phyloP scores from a whole-genome alignment of 2,329 filamentous ascomycete genomes.

The Macrophomina pseudophaseolina region DNA sequence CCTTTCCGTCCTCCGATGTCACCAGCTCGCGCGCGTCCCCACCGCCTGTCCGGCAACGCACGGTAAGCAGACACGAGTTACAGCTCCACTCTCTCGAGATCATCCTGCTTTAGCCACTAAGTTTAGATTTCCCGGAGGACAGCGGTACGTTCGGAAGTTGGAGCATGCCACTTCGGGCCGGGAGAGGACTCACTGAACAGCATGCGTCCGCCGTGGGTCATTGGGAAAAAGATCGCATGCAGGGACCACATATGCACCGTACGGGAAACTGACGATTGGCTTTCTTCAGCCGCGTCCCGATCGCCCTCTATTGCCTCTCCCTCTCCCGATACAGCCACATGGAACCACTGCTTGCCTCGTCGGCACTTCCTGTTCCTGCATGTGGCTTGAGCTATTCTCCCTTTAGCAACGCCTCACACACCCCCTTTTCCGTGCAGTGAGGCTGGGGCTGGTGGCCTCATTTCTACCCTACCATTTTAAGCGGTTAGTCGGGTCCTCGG shows the following conservation, averaged over 20 bases:
- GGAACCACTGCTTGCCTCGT: neutral
- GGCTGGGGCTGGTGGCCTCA: constrained; percentile 3
- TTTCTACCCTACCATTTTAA: neutral
- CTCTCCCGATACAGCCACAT: neutral
- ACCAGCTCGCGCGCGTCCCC: neutral
- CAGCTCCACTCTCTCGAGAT: neutral
- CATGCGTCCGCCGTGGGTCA: neutral
- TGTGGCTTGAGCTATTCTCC: neutral
- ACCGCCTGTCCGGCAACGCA: neutral
- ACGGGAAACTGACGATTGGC: neutral
- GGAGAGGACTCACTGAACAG: neutral
- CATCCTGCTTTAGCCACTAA: neutral
- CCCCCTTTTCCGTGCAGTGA: neutral
- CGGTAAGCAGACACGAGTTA: neutral
- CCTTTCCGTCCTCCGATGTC: neutral
- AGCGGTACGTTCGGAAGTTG: constrained; percentile 1
- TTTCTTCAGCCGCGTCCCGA: neutral
- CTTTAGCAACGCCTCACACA: neutral
- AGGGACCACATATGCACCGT: neutral
- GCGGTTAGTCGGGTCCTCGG: neutral
- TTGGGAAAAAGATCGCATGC: neutral
- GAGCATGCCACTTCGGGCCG: neutral
- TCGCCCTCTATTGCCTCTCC: neutral
- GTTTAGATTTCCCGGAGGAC: neutral
- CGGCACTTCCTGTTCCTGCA: neutral